phyloP scores from a whole-genome alignment of 2,329 filamentous ascomycete genomes.

The Cladophialophora psammophila region DNA sequence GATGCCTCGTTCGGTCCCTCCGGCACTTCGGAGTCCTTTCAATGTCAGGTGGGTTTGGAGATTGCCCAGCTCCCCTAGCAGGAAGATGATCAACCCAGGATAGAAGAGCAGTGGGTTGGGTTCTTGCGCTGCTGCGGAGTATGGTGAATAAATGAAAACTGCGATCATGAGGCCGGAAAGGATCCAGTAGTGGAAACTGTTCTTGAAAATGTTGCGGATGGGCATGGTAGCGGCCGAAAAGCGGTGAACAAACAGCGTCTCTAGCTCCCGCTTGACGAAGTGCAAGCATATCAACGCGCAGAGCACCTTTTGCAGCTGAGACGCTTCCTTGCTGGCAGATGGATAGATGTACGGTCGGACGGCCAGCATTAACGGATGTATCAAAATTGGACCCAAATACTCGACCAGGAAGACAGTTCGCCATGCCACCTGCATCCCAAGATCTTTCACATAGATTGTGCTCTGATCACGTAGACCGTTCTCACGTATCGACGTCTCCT shows the following conservation, averaged over 20 bases:
- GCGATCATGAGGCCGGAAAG: constrained; percentile 81
- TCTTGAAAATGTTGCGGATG: constrained; percentile 87
- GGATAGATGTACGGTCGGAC: constrained; percentile 77
- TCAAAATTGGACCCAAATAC: constrained; percentile 88
- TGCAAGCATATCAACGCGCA: constrained; percentile 79
- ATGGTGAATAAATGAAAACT: constrained; percentile 83
- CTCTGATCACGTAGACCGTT: constrained; percentile 66
- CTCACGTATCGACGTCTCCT: constrained; percentile 60
- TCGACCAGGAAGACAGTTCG: constrained; percentile 93
- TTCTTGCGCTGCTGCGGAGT: constrained; percentile 65
- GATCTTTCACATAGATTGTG: constrained; percentile 84
- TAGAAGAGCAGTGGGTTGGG: constrained; percentile 66
- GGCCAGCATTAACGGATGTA: constrained; percentile 77
- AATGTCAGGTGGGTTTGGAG: constrained; percentile 80
- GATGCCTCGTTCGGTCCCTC: constrained; percentile 86
- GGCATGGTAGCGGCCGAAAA: constrained; percentile 98
- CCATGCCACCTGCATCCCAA: constrained; percentile 91
- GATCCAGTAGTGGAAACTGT: constrained; percentile 93
- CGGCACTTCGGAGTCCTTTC: constrained; percentile 75
- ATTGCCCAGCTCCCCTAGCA: constrained; percentile 81
- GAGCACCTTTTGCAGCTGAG: constrained; percentile 73
- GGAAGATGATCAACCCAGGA: constrained; percentile 73
- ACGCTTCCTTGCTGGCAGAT: constrained; percentile 60
- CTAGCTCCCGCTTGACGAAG: constrained; percentile 93
- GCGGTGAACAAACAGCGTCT: constrained; percentile 93